Evolutionary conservation across 2,329 filamentous ascomycete species (phyloP).

Genomic region (Hypocrella siamensis): DNA sequence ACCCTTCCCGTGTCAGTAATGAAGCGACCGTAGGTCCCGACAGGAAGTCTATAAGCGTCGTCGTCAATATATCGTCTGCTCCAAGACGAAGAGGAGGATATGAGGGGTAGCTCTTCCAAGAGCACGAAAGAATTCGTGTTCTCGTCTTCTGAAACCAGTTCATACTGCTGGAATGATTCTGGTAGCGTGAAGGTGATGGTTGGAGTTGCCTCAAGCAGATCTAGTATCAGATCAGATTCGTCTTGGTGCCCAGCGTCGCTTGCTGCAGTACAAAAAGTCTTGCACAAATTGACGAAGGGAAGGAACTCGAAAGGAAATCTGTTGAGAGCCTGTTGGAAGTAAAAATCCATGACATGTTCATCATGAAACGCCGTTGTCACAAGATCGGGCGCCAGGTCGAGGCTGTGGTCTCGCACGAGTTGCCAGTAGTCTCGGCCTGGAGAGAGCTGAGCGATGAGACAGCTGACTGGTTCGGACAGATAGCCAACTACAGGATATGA

Average conservation of each 20-base stretch:
- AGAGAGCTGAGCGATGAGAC: constrained; percentile 48
- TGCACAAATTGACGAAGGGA: constrained; percentile 61
- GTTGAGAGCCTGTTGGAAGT: constrained; percentile 52
- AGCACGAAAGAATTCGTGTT: constrained; percentile 68
- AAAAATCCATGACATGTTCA: constrained; percentile 34
- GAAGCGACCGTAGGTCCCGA: constrained; percentile 53
- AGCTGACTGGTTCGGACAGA: constrained; percentile 51
- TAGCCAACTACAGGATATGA: constrained; percentile 56
- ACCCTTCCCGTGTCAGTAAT: constrained; percentile 64
- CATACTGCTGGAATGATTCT: constrained; percentile 54
- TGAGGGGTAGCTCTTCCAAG: constrained; percentile 45
- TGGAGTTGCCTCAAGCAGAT: constrained; percentile 52
- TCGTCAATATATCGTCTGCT: constrained; percentile 27
- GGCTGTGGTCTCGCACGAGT: constrained; percentile 21
- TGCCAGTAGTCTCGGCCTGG: constrained; percentile 39
- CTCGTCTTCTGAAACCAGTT: constrained; percentile 70
- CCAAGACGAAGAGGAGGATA: constrained; percentile 31
- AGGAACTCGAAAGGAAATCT: constrained; percentile 77
- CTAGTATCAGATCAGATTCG: constrained; percentile 35
- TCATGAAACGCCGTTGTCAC: constrained; percentile 19
- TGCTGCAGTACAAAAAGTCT: constrained; percentile 35
- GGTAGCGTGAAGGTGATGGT: constrained; percentile 70
- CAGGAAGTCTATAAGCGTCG: constrained; percentile 45
- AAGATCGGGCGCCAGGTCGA: constrained; percentile 17
- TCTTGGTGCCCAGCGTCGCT: constrained; percentile 14